Conservation (phyloP, 805 yeast species). For the Saturnispora sekii region DNA sequence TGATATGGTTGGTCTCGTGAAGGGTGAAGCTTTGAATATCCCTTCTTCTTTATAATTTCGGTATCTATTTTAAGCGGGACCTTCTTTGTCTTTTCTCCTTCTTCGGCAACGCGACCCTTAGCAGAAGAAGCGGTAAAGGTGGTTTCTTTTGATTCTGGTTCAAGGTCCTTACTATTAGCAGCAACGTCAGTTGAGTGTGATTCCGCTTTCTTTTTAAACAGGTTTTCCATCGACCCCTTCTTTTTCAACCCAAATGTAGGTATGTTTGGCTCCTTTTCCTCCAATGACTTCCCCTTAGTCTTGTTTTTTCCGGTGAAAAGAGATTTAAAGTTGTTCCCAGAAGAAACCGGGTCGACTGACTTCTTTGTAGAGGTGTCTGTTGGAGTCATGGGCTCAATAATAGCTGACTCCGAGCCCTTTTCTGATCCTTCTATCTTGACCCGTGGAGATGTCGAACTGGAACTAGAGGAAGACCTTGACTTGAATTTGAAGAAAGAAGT, state of each 20-base stretch:
- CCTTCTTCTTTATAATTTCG: not conserved
- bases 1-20: conserved; percentile 1
- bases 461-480: conserved; percentile 5
- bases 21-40: not conserved
- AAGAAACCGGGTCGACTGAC: not conserved
- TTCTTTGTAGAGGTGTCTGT: not conserved
- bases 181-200: not conserved
- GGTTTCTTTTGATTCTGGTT: not conserved
- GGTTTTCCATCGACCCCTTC: conserved; percentile 2
- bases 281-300: conserved; percentile 2
- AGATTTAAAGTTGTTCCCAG: conserved; percentile 8
- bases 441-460: no score
- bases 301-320: conserved; percentile 11
- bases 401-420: not conserved
- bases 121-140: not conserved
- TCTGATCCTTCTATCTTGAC: no score
- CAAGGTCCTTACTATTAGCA: not conserved
- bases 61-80: not conserved
- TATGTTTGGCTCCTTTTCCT: not conserved
- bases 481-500: conserved; percentile 15
- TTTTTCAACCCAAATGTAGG: conserved; percentile 3
- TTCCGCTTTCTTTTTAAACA: not conserved
- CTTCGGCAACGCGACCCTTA: no score
- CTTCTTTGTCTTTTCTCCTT: not conserved
- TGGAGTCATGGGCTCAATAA: not conserved